Percentiles rank a stretch among this genome's conserved stretches.
Evolutionary conservation across 805 yeast genomes (phyloP).

Genomic region (Millerozyma miso): DNA sequence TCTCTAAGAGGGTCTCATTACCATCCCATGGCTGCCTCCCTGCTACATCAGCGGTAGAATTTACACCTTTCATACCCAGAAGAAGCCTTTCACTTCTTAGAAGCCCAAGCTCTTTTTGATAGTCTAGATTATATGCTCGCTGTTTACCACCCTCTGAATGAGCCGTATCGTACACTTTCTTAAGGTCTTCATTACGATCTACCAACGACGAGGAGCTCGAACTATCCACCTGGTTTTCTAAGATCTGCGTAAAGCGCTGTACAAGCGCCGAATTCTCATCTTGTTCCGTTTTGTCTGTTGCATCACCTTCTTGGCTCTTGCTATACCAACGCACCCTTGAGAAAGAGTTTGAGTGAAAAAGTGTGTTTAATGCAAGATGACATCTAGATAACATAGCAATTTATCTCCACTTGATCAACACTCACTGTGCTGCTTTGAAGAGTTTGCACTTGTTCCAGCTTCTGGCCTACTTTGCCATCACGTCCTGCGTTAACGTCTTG

Average conservation of each 20-base stretch:
- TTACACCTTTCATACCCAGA: conserved; percentile 26
- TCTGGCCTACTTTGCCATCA: no score
- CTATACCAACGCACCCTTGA: background rate
- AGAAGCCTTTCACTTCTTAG: conserved; percentile 29
- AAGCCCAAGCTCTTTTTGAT: conserved; percentile 17
- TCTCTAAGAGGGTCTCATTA: conserved; percentile 20
- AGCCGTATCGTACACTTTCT: conserved; percentile 12
- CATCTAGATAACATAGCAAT: no score
- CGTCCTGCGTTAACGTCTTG: no score
- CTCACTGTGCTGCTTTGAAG: no score
- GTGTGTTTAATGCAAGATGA: no score
- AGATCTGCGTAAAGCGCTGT: conserved; percentile 29
- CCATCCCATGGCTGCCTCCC: conserved; percentile 29
- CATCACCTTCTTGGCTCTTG: background rate
- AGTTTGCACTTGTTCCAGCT: no score
- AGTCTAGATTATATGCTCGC: conserved; percentile 5
- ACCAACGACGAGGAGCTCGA: conserved; percentile 12
- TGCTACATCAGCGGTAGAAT: conserved; percentile 17
- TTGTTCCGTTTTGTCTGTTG: background rate
- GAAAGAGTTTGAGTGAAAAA: background rate
- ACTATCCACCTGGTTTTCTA: conserved; percentile 22
- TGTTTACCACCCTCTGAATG: conserved; percentile 6
- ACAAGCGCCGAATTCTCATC: conserved; percentile 23
- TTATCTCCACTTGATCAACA: no score
- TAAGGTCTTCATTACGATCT: conserved; percentile 16